Evolutionary conservation across 106 monocot species (phyloP).

Genomic region (Allium cepa): DNA sequence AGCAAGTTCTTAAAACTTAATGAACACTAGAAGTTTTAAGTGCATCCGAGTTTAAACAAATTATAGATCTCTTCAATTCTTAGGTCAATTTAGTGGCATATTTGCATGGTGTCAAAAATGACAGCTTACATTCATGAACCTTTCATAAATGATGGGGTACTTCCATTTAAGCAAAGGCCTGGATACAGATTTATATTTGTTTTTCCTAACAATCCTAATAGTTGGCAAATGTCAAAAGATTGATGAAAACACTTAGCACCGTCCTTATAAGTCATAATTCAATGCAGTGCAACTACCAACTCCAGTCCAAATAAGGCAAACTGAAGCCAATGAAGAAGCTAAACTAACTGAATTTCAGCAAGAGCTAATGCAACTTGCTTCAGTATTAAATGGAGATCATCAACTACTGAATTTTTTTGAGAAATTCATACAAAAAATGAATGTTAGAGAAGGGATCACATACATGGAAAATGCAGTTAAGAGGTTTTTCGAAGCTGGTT

Average conservation of each 20-base stretch:
- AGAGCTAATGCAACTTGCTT: slow-evolving; percentile 67
- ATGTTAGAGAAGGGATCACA: slow-evolving; percentile 46
- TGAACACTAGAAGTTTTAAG: too few species aligned
- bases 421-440: slow-evolving; percentile 49
- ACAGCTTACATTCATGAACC: neutral
- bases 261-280: neutral
- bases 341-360: slow-evolving; percentile 71
- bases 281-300: slow-evolving; percentile 56
- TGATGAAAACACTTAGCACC: neutral
- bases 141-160: neutral
- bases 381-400: slow-evolving; percentile 57
- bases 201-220: neutral
- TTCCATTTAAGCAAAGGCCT: neutral
- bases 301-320: slow-evolving; percentile 35
- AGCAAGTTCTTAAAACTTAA: too few species aligned
- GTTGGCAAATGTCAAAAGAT: neutral
- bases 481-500: slow-evolving; percentile 77
- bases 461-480: slow-evolving; percentile 58
- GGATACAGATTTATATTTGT: neutral
- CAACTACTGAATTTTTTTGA: slow-evolving; percentile 42
- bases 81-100: too few species aligned
- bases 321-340: slow-evolving; percentile 63
- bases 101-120: neutral
- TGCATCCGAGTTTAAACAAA: too few species aligned
- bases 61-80: too few species aligned